Base-by-base conservation (phyloP, 108 stramenopile genomes). In the Skeletonema costatum region DNA sequence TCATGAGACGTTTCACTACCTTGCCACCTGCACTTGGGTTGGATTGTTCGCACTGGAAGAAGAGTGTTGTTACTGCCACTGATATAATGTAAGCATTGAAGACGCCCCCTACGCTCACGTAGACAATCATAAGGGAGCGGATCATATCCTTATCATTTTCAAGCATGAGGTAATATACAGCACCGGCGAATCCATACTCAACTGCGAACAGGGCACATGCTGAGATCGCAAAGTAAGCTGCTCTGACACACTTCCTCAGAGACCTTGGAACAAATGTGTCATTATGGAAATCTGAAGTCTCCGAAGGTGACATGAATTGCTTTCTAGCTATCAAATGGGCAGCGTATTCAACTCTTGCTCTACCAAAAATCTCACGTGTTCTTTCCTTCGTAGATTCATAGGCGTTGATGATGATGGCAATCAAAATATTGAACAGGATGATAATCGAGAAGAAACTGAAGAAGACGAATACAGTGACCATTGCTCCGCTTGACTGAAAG, bases 381-480 rank as follows among this genome's bases (percentile, higher is more conserved):
- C 76, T 36, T 46, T 76, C 32, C 58, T 73, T 77, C 1, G 82
- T 66, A 5, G 71, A 33, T 19, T 83, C 72, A 41, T 83, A 83
- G 31, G 82, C 77, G 41, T 69, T 72, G 35, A 77, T 77, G 36
- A 83, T 70, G 39, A 83, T 83, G 2, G 82, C 82, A n/a, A 83
- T 83, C 31, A 83, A 72, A 17, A 83, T 83, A 30, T 83, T 83
- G 30, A 77, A 51, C 5, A 83, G 65, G 33, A 83, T 77, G 32
- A 83, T 76, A 41, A 83, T 83, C 67, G 75, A 83, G 48, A 83
- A 74, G 68, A 83, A 74, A 21, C 68, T 53, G 68, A 83, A 83
- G 39, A 83, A 73, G 5, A 77, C 44, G 25, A 77, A 83, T 13
- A 83, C 68, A 21, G 70, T 59, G 11, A 65, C 67, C 76, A 77